A percentile compares a stretch with the other conserved stretches of the same genome.
These are phyloP conservation scores for Flaveria trinervia DNA, from an alignment of 129 eudicot genomes.

Conservation along the genomic window DNA sequence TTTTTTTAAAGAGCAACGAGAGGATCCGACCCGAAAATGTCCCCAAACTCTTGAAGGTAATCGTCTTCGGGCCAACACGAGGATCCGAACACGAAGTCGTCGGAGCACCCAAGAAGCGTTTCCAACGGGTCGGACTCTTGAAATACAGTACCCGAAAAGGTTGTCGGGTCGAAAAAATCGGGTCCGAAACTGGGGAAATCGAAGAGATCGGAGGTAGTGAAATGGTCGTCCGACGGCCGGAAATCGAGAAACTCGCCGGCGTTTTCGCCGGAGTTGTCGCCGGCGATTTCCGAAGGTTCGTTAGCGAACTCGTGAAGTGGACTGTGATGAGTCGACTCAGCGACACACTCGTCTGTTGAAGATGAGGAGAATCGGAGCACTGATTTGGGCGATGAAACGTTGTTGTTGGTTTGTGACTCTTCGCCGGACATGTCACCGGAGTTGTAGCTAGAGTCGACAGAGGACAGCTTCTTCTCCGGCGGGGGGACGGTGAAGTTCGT, in stretches of 20 bases:
- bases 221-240: slow-evolving; percentile 35
- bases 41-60: slow-evolving; percentile 66
- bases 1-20: slow-evolving; percentile 47
- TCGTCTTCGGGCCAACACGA: slow-evolving; percentile 53
- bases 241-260: slow-evolving; percentile 42
- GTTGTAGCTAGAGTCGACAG: slow-evolving; percentile 46
- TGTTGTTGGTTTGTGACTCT: slow-evolving; percentile 44
- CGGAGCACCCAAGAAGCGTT: slow-evolving; percentile 21
- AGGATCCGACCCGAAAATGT: slow-evolving; percentile 90
- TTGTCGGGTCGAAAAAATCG: slow-evolving; percentile 52
- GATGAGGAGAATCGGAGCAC: slow-evolving; percentile 53
- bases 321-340: slow-evolving; percentile 42
- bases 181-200: slow-evolving; percentile 49
- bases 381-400: slow-evolving; percentile 55
- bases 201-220: slow-evolving; percentile 39
- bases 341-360: slow-evolving; percentile 35
- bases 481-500: slow-evolving; percentile 70
- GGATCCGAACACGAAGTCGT: slow-evolving; percentile 44
- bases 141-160: slow-evolving; percentile 25
- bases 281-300: slow-evolving; percentile 2
- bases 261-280: slow-evolving; percentile 28
- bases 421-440: slow-evolving; percentile 65
- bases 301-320: slow-evolving; percentile 26
- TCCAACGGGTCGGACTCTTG: slow-evolving; percentile 31
- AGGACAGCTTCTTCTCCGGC: slow-evolving; percentile 21